Evolutionary conservation across 1,284 basidiomycete species (phyloP).

Genomic region (Prillingera fragicola): DNA sequence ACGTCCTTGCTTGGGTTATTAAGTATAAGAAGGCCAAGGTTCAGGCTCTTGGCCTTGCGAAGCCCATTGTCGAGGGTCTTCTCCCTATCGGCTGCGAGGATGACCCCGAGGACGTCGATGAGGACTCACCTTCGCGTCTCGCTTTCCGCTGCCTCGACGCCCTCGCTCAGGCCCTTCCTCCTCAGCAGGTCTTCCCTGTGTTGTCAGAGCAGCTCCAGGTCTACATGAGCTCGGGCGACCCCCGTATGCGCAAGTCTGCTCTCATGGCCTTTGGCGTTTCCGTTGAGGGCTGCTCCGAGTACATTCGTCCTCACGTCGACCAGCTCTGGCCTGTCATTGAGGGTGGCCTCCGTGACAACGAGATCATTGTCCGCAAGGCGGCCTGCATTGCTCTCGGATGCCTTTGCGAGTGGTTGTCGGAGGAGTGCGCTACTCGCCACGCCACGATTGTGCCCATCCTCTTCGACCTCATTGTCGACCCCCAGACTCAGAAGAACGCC

Average conservation of each 20-base stretch:
- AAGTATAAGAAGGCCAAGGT: conserved; percentile 98
- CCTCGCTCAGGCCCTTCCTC: conserved; percentile 88
- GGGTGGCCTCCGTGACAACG: conserved; percentile 75
- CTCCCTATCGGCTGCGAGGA: conserved; percentile 91
- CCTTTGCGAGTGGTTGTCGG: conserved; percentile 95
- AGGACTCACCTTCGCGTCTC: conserved; percentile 82
- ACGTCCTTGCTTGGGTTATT: conserved; percentile 92
- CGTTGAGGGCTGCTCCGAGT: conserved; percentile 97
- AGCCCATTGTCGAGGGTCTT: conserved; percentile 80
- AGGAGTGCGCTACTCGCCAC: conserved; percentile 84
- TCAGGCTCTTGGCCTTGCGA: conserved; percentile 77
- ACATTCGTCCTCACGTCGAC: conserved; percentile 86
- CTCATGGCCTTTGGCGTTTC: conserved; percentile 94
- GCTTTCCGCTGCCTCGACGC: conserved; percentile 93
- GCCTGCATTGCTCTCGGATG: conserved; percentile 93
- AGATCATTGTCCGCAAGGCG: conserved; percentile 85
- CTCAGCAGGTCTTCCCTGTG: conserved; percentile 92
- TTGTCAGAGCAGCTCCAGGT: conserved; percentile 73
- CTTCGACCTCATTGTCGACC: conserved; percentile 83
- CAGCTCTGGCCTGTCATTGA: conserved; percentile 95
- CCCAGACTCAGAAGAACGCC: conserved; percentile 80
- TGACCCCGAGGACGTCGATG: conserved; percentile 72
- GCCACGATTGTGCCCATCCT: conserved; percentile 79
- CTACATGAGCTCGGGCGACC: conserved; percentile 76
- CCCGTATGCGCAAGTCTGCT: conserved; percentile 78